Conservation (phyloP, 1,284 basidiomycete genomes). For the Laetiporus sulphureus region DNA sequence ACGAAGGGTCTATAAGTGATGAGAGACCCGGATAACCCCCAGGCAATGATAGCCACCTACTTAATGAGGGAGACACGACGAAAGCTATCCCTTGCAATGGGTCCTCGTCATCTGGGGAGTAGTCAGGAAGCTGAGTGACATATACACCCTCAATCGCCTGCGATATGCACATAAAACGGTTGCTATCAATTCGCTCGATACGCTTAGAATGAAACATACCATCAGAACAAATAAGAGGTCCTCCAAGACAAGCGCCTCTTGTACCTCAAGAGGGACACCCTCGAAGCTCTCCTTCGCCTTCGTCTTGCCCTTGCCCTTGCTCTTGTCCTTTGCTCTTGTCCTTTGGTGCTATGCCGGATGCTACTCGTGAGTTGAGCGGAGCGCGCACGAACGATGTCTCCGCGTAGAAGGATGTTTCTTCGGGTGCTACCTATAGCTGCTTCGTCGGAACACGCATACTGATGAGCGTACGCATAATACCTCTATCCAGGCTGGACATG, state of each 20-base stretch:
- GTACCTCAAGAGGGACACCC: conserved; percentile 74
- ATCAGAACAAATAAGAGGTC: conserved; percentile 88
- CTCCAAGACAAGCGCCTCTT: conserved; percentile 90
- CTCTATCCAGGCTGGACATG: no score
- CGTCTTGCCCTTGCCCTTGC: conserved; percentile 43
- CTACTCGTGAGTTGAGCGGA: conserved; percentile 76
- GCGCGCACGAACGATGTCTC: conserved; percentile 80
- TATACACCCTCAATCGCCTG: conserved; percentile 92
- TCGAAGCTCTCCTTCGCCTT: conserved; percentile 58
- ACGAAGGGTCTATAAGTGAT: conserved; percentile 81
- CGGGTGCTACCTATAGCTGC: conserved; percentile 16
- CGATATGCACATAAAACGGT: not conserved
- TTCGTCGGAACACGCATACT: no score
- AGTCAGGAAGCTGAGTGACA: conserved; percentile 77
- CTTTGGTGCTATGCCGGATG: no score
- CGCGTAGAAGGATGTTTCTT: conserved; percentile 73
- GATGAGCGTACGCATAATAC: no score
- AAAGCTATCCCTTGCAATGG: conserved; percentile 82
- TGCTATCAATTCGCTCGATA: not conserved
- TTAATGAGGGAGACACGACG: conserved; percentile 66
- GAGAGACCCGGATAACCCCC: no score
- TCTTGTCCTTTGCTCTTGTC: conserved; percentile 25
- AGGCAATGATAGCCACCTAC: conserved; percentile 38
- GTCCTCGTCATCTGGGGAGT: conserved; percentile 79
- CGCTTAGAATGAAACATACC: conserved; percentile 46